Percentiles rank a stretch among this genome's conserved stretches.
Evolutionary conservation across 169 alveolate species (phyloP).

Genomic region (Theileria orientalis): DNA sequence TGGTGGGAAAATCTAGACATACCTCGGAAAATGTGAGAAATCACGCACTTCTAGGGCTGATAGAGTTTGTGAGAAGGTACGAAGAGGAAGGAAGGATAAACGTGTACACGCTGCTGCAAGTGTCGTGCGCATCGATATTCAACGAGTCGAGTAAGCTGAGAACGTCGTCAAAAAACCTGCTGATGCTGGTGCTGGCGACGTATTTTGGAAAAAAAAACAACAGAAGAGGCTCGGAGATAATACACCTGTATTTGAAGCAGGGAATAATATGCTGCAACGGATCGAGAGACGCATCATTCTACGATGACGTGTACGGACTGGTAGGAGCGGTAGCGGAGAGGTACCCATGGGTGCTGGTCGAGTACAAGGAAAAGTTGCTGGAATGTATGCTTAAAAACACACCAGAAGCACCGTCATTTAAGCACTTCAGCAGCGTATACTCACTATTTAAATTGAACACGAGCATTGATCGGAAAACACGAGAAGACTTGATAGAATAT

Average conservation of each 20-base stretch:
- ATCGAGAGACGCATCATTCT: not conserved
- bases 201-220: not conserved
- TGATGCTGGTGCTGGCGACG: slow-evolving; percentile 16
- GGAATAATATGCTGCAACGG: slow-evolving; percentile 27
- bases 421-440: slow-evolving; percentile 44
- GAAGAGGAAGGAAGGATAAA: slow-evolving; percentile 44
- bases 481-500: slow-evolving; percentile 15
- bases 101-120: slow-evolving; percentile 41
- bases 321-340: slow-evolving; percentile 6
- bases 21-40: slow-evolving; percentile 31
- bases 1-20: slow-evolving; percentile 57
- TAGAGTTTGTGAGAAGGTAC: slow-evolving; percentile 38
- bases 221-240: slow-evolving; percentile 26
- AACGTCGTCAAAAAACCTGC: slow-evolving; percentile 24
- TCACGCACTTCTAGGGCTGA: slow-evolving; percentile 48
- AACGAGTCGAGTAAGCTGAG: slow-evolving; percentile 14
- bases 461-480: not conserved
- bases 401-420: slow-evolving; percentile 27
- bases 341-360: slow-evolving; percentile 21
- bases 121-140: slow-evolving; percentile 25
- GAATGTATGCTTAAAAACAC: slow-evolving; percentile 16
- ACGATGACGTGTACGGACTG: slow-evolving; percentile 26
- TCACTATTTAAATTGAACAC: slow-evolving; percentile 15
- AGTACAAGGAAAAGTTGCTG: slow-evolving; percentile 10
- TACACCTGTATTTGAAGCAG: slow-evolving; percentile 17